Evolutionary conservation across 495 filamentous ascomycete genomes (phyloP).

Genomic region (Parathielavia hyrcaniae): DNA sequence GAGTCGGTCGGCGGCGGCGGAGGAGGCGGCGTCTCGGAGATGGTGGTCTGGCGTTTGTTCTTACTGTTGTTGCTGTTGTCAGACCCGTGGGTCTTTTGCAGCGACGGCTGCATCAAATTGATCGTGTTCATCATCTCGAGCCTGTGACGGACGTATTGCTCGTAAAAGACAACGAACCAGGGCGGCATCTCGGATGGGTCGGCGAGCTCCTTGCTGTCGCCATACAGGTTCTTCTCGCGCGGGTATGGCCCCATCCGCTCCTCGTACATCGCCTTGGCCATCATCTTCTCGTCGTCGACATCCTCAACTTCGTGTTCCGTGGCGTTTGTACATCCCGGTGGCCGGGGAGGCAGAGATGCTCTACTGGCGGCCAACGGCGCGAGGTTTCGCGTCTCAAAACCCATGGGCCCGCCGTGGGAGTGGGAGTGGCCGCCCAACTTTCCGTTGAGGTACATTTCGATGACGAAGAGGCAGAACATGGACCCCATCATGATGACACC

Average conservation of each 20-base stretch:
- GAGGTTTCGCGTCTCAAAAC: conserved; percentile 32
- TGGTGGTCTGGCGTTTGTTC: conserved; percentile 29
- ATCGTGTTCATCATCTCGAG: conserved; percentile 47
- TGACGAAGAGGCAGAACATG: conserved; percentile 50
- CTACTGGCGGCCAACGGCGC: background rate
- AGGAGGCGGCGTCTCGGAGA: conserved; percentile 7
- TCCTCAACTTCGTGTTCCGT: conserved; percentile 34
- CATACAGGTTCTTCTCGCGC: conserved; percentile 23
- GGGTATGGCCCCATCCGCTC: conserved; percentile 23
- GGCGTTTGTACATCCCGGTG: conserved; percentile 27
- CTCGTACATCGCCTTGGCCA: conserved; percentile 36
- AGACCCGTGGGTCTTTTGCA: conserved; percentile 4
- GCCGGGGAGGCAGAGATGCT: conserved; percentile 19
- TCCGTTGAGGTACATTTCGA: conserved; percentile 51
- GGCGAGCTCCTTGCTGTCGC: conserved; percentile 26
- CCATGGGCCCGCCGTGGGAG: conserved; percentile 44
- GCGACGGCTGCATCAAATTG: conserved; percentile 21
- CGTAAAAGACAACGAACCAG: conserved; percentile 52
- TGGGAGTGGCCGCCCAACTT: conserved; percentile 41
- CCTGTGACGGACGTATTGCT: conserved; percentile 48
- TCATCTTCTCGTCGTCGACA: conserved; percentile 37
- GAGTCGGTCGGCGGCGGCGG: conserved; percentile 20
- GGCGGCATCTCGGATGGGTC: conserved; percentile 46
- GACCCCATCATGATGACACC: conserved; percentile 55
- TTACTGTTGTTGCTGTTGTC: too few species aligned